Evolutionary conservation across 2,329 filamentous ascomycete species (phyloP).

Genomic region (Cladophialophora psammophila): DNA sequence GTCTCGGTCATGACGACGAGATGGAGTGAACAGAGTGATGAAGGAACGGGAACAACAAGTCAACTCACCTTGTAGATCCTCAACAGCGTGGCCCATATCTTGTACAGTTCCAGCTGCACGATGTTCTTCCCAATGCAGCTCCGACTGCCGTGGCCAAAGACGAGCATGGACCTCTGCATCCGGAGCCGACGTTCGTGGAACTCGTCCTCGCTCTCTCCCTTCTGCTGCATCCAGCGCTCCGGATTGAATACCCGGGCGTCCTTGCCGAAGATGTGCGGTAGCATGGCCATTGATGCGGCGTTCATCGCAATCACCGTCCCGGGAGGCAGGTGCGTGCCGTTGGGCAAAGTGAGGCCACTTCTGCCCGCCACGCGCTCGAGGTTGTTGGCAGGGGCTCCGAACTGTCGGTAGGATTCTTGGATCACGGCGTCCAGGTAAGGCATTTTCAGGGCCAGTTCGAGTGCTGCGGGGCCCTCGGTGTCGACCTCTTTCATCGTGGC

Average conservation of each 20-base stretch:
- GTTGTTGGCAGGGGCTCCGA: constrained; percentile 20
- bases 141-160: constrained; percentile 17
- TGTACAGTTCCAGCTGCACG: constrained; percentile 21
- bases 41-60: not conserved
- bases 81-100: constrained; percentile 22
- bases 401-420: constrained; percentile 21
- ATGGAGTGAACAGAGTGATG: not conserved
- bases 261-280: constrained; percentile 13
- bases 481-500: constrained; percentile 15
- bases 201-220: constrained; percentile 9
- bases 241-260: constrained; percentile 16
- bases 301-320: constrained; percentile 20
- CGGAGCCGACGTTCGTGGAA: constrained; percentile 11
- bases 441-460: constrained; percentile 20
- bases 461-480: constrained; percentile 17
- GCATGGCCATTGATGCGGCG: constrained; percentile 17
- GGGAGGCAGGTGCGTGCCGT: constrained; percentile 7
- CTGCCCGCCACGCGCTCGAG: constrained; percentile 15
- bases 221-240: constrained; percentile 14
- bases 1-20: too few species aligned
- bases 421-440: constrained; percentile 22
- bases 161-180: constrained; percentile 14
- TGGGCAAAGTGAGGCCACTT: constrained; percentile 5
- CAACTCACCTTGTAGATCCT: constrained; percentile 23
- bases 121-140: constrained; percentile 23